These are phyloP conservation scores for Mycoemilia scoparia DNA, from an alignment of 192 early-diverging fungal species.

Conservation along the genomic window DNA sequence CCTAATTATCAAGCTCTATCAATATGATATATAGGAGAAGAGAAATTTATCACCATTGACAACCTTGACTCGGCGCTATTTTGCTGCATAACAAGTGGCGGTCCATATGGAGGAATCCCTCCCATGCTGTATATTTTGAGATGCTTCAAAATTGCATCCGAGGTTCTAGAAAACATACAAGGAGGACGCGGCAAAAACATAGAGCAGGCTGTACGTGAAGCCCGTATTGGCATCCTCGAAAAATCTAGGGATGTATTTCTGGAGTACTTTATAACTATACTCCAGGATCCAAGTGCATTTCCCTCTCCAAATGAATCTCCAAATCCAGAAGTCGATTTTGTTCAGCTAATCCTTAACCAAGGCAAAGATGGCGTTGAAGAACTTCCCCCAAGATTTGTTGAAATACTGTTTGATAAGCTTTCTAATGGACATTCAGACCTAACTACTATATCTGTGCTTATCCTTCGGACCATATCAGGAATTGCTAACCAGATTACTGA, in stretches of 20 bases:
- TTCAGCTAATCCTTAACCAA: conserved; percentile 7
- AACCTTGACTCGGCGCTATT: conserved; percentile 50
- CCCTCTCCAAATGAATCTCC: conserved; percentile 37
- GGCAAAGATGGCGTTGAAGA: not conserved
- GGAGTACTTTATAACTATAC: conserved; percentile 63
- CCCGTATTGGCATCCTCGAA: conserved; percentile 41
- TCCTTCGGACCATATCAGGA: conserved; percentile 16
- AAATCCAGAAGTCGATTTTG: conserved; percentile 5
- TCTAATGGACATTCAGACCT: not conserved
- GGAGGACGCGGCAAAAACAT: conserved; percentile 27
- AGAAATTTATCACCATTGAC: conserved; percentile 26
- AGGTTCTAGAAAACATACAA: conserved; percentile 32
- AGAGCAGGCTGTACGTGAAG: conserved; percentile 30
- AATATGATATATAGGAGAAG: conserved; percentile 4
- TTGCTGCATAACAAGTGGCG: conserved; percentile 42
- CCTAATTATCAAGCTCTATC: conserved; percentile 20
- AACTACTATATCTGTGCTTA: conserved; percentile 8
- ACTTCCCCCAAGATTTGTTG: conserved; percentile 3
- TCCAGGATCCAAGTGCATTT: conserved; percentile 83
- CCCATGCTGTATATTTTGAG: conserved; percentile 47
- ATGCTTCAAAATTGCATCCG: conserved; percentile 36
- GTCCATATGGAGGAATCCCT: conserved; percentile 14
- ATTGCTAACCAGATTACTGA: conserved; percentile 9
- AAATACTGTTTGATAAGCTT: conserved; percentile 1
- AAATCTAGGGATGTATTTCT: conserved; percentile 42